These are phyloP conservation scores for Pichia sp. DNA, from an alignment of 1,139 yeast genomes.

Conservation along the genomic window DNA sequence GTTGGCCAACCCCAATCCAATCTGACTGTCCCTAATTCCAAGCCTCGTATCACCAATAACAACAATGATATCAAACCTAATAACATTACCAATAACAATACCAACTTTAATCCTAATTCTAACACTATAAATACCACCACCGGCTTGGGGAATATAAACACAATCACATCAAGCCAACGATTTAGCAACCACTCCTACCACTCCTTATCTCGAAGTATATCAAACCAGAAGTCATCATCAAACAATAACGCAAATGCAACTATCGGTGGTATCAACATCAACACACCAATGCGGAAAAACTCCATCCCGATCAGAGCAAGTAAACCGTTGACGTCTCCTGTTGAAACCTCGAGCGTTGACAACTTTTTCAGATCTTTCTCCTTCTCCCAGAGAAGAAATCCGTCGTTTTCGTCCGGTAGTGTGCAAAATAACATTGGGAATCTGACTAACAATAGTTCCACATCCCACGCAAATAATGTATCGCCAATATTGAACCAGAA, in stretches of 20 bases:
- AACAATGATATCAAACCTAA: neutral
- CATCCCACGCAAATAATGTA: neutral
- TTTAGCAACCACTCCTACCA: conserved; percentile 1
- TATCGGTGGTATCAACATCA: neutral
- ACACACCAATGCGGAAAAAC: conserved; percentile 14
- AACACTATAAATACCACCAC: neutral
- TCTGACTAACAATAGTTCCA: neutral
- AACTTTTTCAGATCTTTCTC: conserved; percentile 32
- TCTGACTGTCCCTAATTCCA: neutral
- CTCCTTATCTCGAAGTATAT: conserved; percentile 12
- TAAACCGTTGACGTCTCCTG: conserved; percentile 35
- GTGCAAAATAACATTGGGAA: neutral
- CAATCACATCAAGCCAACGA: conserved; percentile 2
- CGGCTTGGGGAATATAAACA: neutral
- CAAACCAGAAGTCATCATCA: conserved; percentile 1
- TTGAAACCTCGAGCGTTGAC: conserved; percentile 30
- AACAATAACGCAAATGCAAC: neutral
- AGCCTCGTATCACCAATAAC: neutral
- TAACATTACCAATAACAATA: neutral
- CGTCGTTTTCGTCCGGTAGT: conserved; percentile 17
- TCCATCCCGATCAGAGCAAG: conserved; percentile 30
- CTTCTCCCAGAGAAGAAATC: conserved; percentile 24
- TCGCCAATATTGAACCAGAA: neutral
- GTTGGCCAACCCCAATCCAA: neutral
- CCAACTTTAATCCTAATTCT: neutral